phyloP scores from a whole-genome alignment of 169 alveolate species.

The Perkinsus marinus region DNA sequence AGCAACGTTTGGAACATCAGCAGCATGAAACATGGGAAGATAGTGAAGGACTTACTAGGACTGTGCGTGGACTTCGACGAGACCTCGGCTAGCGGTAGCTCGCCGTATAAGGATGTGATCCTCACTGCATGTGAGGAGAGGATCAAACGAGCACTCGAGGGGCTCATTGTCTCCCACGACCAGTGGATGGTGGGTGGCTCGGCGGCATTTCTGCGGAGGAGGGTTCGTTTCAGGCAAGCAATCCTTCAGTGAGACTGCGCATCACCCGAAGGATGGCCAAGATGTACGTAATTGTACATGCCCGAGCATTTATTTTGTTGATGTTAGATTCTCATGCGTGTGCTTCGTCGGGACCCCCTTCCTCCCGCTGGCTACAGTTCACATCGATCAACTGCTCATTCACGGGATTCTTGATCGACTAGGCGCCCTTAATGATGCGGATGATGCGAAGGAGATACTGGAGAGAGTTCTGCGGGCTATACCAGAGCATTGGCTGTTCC shows the following conservation, averaged over 20 bases:
- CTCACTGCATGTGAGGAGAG: neutral
- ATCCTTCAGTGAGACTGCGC: neutral
- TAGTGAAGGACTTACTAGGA: neutral
- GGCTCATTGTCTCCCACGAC: neutral
- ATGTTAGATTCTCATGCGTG: neutral
- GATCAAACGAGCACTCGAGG: neutral
- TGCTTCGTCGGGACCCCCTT: neutral
- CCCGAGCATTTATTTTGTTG: neutral
- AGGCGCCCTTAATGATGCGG: neutral
- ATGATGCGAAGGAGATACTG: neutral
- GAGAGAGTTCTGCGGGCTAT: neutral
- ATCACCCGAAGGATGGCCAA: neutral
- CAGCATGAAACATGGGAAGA: neutral
- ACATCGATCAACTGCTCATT: neutral
- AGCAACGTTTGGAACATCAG: neutral
- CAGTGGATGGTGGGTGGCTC: neutral
- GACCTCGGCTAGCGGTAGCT: neutral
- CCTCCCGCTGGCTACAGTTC: neutral
- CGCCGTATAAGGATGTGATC: neutral
- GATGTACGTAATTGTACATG: neutral
- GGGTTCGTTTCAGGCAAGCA: neutral
- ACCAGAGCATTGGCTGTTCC: neutral
- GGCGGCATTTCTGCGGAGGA: neutral
- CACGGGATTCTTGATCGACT: neutral
- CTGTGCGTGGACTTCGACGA: neutral